Evolutionary conservation across 1,284 basidiomycete species (phyloP).

Genomic region (Xerocomus nothofagi): DNA sequence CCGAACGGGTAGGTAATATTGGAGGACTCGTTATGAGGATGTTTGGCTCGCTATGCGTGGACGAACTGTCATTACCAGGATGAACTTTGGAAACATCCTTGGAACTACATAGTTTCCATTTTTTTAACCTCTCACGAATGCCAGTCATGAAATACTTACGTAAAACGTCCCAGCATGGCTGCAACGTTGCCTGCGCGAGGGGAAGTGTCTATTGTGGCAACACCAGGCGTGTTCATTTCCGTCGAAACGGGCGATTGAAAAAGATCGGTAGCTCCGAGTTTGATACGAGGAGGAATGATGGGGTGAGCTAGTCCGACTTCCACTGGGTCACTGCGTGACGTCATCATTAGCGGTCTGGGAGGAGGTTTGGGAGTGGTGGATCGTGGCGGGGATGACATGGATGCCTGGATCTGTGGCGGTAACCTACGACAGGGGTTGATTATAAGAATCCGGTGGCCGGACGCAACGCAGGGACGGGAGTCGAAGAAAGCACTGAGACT

Average conservation of each 20-base stretch:
- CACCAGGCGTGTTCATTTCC: neutral
- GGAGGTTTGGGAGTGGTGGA: conserved; percentile 21
- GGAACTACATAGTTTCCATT: conserved; percentile 5
- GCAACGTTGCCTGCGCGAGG: conserved; percentile 14
- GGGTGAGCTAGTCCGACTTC: conserved; percentile 11
- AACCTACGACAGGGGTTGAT: conserved; percentile 10
- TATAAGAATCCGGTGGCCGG: neutral
- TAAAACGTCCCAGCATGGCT: conserved; percentile 15
- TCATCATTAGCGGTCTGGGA: conserved; percentile 14
- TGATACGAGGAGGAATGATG: conserved; percentile 20
- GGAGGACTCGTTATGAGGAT: conserved; percentile 31
- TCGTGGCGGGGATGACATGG: conserved; percentile 14
- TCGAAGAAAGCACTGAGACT: neutral
- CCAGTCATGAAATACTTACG: conserved; percentile 17
- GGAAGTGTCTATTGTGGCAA: neutral
- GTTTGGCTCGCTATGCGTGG: conserved; percentile 24
- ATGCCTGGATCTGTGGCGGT: conserved; percentile 3
- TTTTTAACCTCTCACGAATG: neutral
- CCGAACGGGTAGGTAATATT: conserved; percentile 17
- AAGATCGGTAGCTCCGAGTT: conserved; percentile 1
- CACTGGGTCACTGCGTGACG: conserved; percentile 23
- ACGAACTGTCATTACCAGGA: conserved; percentile 15
- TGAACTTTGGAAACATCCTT: conserved; percentile 7
- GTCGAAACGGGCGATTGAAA: conserved; percentile 4
- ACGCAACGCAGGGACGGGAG: neutral